phyloP scores from a whole-genome alignment of 345 rosid genomes.

The Brassica rapa region DNA sequence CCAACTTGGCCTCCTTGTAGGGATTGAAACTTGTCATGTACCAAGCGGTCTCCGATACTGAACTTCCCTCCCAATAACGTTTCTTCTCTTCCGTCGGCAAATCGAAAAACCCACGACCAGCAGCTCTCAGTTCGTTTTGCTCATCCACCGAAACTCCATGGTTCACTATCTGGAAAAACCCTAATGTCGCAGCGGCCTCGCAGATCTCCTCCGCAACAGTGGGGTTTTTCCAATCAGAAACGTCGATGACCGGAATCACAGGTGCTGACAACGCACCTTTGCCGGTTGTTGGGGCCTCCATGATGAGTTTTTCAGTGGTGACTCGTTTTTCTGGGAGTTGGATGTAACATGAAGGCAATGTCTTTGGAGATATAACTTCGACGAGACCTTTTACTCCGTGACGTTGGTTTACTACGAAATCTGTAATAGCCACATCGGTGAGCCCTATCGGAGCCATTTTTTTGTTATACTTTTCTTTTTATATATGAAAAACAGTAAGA shows the following conservation, averaged over 20 bases:
- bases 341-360: slow-evolving; percentile 38
- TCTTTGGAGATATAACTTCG: slow-evolving; percentile 31
- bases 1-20: slow-evolving; percentile 28
- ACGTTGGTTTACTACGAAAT: slow-evolving; percentile 43
- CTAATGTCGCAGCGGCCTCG: slow-evolving; percentile 13
- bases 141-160: slow-evolving; percentile 31
- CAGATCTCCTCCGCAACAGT: slow-evolving; percentile 12
- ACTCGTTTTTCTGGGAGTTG: slow-evolving; percentile 41
- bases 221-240: slow-evolving; percentile 16
- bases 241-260: slow-evolving; percentile 15
- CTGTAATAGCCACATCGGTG: slow-evolving; percentile 12
- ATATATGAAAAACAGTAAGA: background rate
- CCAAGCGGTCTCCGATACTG: slow-evolving; percentile 30
- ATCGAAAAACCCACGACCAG: slow-evolving; percentile 39
- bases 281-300: background rate
- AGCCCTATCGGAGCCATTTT: slow-evolving; percentile 2
- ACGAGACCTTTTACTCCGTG: slow-evolving; percentile 47
- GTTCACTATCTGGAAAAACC: slow-evolving; percentile 31
- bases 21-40: slow-evolving; percentile 35
- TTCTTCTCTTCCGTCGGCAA: slow-evolving; percentile 38
- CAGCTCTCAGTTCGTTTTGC: slow-evolving; percentile 27
- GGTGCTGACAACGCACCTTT: background rate
- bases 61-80: slow-evolving; percentile 30
- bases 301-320: slow-evolving; percentile 11
- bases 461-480: background rate